These are phyloP conservation scores for Coprinopsis marcescibilis DNA, from an alignment of 768 basidiomycete genomes.

Conservation along the genomic window DNA sequence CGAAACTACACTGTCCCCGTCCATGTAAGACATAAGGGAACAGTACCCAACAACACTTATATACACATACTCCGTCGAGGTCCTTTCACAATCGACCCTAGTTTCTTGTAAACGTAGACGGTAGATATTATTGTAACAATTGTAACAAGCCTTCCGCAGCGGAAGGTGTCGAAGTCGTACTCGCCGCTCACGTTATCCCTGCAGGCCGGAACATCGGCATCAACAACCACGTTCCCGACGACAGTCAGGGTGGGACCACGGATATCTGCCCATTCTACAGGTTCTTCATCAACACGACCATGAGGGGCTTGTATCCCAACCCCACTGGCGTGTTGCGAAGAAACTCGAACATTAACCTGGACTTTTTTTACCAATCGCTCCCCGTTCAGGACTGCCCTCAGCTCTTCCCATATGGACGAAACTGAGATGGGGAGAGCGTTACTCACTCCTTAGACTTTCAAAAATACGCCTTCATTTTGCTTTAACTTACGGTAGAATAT, in stretches of 20 bases:
- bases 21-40: no score
- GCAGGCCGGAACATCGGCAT: constrained; percentile 13
- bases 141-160: constrained; percentile 2
- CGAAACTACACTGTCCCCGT: no score
- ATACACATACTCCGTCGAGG: constrained; percentile 5
- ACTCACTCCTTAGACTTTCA: no score
- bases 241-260: constrained; percentile 10
- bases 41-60: no score
- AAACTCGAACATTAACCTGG: constrained; percentile 13
- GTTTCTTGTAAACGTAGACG: no score
- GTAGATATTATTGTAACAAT: no score
- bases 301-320: constrained; percentile 16
- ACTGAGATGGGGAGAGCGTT: no score
- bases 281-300: constrained; percentile 13
- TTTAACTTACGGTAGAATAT: no score
- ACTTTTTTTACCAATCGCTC: constrained; percentile 6
- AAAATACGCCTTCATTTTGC: no score
- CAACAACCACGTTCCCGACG: constrained; percentile 13
- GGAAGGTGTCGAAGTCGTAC: neutral
- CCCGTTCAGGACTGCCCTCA: constrained; percentile 4
- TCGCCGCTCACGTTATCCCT: constrained; percentile 7
- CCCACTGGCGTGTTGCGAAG: constrained; percentile 13
- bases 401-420: constrained; percentile 15
- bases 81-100: constrained; percentile 14
- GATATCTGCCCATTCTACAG: constrained; percentile 13